Base-by-base conservation (phyloP, 148 eudicot genomes). In the Fagopyrum tataricum region DNA sequence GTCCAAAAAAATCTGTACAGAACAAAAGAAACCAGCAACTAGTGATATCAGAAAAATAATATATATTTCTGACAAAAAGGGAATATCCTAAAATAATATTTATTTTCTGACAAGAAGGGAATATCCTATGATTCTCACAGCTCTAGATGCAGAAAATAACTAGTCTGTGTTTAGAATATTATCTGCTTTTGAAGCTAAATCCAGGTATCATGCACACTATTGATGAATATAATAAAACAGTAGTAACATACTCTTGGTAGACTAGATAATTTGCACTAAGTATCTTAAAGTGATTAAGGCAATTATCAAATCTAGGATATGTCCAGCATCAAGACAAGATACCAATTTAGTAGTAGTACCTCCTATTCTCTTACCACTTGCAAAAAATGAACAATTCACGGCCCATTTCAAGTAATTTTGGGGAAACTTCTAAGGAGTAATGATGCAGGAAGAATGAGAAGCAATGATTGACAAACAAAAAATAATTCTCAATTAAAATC, bases 1-100 rank as follows among this genome's bases (percentile, higher is more conserved):
- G 86, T 85, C 82, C 74, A 81, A 78, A 94, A 88, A 46, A 89
- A 73, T 75, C 98, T 91, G 53, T 13, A 17, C 53, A 48, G 53
- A 48, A 14, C 4, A 48, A 31, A 31, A 48, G 15, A 48, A 48
- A 48, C 13, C 51, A 8, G 53, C 53, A 48, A 48, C 13, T 48
- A 48, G 53, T n/a, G 37, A n/a, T 14, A 48, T 48, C 14, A 17
- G 7, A 4, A 52, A 52, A n/a, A 52, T 52, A 52, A 52, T 52
- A 52, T 52, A 17, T 52, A 13, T 12, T 15, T 52, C 6, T 52
- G 20, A 17, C 17, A 52, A 17, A 6, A 52, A 17, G 23, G 23
- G 21, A 15, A 17, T 18, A n/a, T 52, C 56, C 17, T 52, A 17
- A 52, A n/a, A 52, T 52, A 52, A 52, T 52, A 52, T 52, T 52